phyloP scores from a whole-genome alignment of 257 asterid species.

The Penstemon barbatus region DNA sequence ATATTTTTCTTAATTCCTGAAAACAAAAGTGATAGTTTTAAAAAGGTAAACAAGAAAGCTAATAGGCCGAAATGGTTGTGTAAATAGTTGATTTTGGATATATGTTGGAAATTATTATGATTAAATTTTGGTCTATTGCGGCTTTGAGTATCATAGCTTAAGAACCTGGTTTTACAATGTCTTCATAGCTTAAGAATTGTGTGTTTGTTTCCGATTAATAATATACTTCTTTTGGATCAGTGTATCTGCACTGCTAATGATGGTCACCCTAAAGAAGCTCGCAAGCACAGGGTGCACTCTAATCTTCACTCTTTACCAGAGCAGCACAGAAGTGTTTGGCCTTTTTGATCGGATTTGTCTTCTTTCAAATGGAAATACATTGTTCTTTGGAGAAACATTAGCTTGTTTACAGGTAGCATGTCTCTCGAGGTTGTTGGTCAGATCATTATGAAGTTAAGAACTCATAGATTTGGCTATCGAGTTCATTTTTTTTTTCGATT shows the following conservation, averaged over 20 bases:
- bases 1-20: not conserved
- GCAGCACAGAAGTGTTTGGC: conserved; percentile 99
- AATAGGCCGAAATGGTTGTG: not conserved
- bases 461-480: not conserved
- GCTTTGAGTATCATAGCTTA: not conserved
- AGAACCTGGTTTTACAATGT: not conserved
- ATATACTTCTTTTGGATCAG: conserved; percentile 40
- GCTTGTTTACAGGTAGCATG: conserved; percentile 92
- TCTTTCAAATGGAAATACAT: conserved; percentile 95
- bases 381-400: conserved; percentile 98
- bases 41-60: not conserved
- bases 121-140: not conserved
- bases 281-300: conserved; percentile 97
- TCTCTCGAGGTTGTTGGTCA: conserved; percentile 10
- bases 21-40: not conserved
- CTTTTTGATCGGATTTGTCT: conserved; percentile 97
- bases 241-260: conserved; percentile 96
- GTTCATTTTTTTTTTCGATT: not conserved
- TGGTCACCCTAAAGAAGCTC: conserved; percentile 97
- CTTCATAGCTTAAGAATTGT: too few relatives aligned
- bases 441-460: not conserved
- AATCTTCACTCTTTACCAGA: conserved; percentile 88
- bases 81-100: not conserved
- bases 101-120: not conserved
- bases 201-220: conserved; percentile 15